Conservation (phyloP, 345 rosid genomes). For the Pugionium cornutum region DNA sequence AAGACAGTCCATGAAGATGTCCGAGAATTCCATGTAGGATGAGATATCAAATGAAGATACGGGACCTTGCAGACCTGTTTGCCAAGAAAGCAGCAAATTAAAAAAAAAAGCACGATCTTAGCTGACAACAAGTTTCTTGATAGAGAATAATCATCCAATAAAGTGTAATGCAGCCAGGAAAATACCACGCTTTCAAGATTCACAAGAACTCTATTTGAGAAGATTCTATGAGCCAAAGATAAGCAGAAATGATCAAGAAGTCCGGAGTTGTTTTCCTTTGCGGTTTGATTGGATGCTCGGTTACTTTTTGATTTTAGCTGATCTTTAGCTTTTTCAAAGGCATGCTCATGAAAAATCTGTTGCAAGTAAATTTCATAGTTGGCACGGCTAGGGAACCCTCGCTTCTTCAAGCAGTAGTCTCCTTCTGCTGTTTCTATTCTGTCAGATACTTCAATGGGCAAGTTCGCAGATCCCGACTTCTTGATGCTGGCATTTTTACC, state of each 20-base stretch:
- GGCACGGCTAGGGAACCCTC: constrained; percentile 52
- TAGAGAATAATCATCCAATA: constrained; percentile 16
- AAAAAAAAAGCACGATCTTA: background rate
- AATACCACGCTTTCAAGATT: constrained; percentile 82
- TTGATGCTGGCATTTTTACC: constrained; percentile 39
- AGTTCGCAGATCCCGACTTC: constrained; percentile 45
- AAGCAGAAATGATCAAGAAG: constrained; percentile 86
- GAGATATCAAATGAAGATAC: constrained; percentile 81
- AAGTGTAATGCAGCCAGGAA: constrained; percentile 17
- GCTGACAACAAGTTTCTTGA: constrained; percentile 1
- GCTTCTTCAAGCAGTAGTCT: constrained; percentile 43
- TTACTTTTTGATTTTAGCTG: constrained; percentile 44
- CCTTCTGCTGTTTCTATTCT: constrained; percentile 46
- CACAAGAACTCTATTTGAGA: constrained; percentile 67
- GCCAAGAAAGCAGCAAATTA: constrained; percentile 11
- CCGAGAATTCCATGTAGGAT: constrained; percentile 94
- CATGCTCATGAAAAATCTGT: constrained; percentile 75
- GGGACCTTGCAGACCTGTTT: constrained; percentile 75
- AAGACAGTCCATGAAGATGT: constrained; percentile 89
- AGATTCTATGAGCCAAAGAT: constrained; percentile 87
- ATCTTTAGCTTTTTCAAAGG: constrained; percentile 54
- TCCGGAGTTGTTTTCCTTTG: constrained; percentile 56
- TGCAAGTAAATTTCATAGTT: constrained; percentile 80
- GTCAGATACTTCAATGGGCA: constrained; percentile 50
- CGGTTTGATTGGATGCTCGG: constrained; percentile 48